Evolutionary conservation across 2,329 filamentous ascomycete genomes (phyloP).

Genomic region (Colletotrichum neosansevieriae): DNA sequence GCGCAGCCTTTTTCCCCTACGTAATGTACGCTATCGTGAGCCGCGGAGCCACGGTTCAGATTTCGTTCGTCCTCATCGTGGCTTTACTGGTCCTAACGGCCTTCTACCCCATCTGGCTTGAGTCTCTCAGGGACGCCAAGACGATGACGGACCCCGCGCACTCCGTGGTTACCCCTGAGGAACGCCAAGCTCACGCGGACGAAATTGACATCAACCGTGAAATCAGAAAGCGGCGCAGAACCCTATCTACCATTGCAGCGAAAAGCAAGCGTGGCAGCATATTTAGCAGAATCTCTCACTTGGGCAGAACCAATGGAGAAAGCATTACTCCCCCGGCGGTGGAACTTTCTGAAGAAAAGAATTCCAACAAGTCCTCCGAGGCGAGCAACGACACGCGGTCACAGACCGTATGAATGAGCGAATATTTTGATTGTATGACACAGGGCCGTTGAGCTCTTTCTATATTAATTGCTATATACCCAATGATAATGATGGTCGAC

Average conservation of each 20-base stretch:
- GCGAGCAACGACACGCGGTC: slow-evolving; percentile 31
- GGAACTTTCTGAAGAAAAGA: slow-evolving; percentile 36
- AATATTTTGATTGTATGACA: slow-evolving; percentile 10
- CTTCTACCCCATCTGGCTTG: slow-evolving; percentile 63
- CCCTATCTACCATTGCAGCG: slow-evolving; percentile 25
- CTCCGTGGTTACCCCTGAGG: slow-evolving; percentile 31
- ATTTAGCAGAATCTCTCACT: slow-evolving; percentile 33
- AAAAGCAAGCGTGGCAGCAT: slow-evolving; percentile 33
- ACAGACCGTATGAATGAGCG: slow-evolving; percentile 31
- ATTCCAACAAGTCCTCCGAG: slow-evolving; percentile 33
- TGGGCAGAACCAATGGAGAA: slow-evolving; percentile 33
- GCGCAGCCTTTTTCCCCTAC: slow-evolving; percentile 80
- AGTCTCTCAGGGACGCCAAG: slow-evolving; percentile 59
- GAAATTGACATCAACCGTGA: slow-evolving; percentile 34
- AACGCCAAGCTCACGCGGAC: slow-evolving; percentile 30
- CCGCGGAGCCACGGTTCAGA: slow-evolving; percentile 69
- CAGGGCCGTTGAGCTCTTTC: slow-evolving; percentile 17
- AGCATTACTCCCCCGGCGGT: slow-evolving; percentile 32
- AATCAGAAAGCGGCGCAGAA: slow-evolving; percentile 24
- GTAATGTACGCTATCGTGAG: slow-evolving; percentile 77
- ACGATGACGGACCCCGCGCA: slow-evolving; percentile 55
- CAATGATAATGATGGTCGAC: slow-evolving; percentile 38
- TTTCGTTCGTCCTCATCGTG: slow-evolving; percentile 74
- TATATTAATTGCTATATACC: slow-evolving; percentile 40
- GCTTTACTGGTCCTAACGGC: slow-evolving; percentile 60